Evolutionary conservation across 2,329 filamentous ascomycete genomes (phyloP), one percentile per base, ranked within the genome.

Genomic region (Thielaviopsis musarum): DNA sequence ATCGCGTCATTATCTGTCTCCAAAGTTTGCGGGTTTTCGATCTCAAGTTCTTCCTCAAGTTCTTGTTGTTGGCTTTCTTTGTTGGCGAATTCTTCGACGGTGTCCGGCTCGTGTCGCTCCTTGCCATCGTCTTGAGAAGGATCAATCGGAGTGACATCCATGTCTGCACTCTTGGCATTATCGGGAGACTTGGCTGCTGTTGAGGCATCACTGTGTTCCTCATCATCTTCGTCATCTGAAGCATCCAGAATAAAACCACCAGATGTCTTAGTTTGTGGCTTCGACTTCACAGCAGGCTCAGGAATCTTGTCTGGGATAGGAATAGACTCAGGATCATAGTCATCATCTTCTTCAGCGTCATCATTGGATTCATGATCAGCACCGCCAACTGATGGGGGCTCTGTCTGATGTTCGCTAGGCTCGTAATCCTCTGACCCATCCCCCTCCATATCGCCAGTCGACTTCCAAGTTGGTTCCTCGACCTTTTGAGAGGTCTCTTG

Each of bases 231-330:
- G 38, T 80, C 78, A 64, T 82, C 80, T 30, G 79, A 82, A 58
- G 77, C 80, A 67, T 77, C 78, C 65, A 82, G 74, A 67, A 82
- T 70, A 70, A 83, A 83, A 52, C 80, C 80, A 51, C 78, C 79
- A 24, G 77, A 75, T 62, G 75, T 80, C 69, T 80, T 81, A 38
- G 77, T 81, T 69, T 84, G 85, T 61, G 70, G 65, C 4, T 62
- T 63, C 38, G 60, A 65, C 34, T 67, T 63, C 45, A 67, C 65
- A 54, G 66, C 64, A 52, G 52, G 65, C 60, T 62, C 66, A 66
- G 59, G 66, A 57, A 54, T 65, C 67, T 73, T 77, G 65, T 67
- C 69, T 62, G 65, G 71, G 60, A 69, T 73, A 58, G 73, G 72
- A 66, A 80, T 72, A 59, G 78, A 79, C 66, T 79, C 78, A 61